Conservation (phyloP, 305 asterid genomes). For the Plantago lanceolata region DNA sequence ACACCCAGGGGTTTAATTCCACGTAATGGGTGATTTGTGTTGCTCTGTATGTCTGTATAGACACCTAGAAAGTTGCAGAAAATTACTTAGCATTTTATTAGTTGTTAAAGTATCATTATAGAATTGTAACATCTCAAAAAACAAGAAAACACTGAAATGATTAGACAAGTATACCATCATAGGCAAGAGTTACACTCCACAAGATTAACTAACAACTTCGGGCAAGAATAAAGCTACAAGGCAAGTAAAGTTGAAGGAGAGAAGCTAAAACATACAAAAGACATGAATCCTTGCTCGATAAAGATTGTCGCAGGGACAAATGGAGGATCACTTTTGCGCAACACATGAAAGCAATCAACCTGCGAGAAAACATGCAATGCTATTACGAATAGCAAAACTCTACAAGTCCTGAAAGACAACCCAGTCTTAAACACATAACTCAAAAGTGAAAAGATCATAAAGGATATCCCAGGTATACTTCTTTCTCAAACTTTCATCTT, state of each 20-base stretch:
- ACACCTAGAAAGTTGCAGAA: too few relatives aligned
- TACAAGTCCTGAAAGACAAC: slow-evolving; percentile 5
- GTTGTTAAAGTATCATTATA: too few relatives aligned
- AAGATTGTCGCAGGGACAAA: slow-evolving; percentile 76
- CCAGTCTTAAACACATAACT: not conserved
- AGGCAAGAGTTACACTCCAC: not conserved
- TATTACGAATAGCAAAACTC: slow-evolving; percentile 20
- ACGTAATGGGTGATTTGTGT: too few relatives aligned
- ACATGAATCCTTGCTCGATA: slow-evolving; percentile 81
- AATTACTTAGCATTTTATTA: too few relatives aligned
- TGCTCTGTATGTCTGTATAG: too few relatives aligned
- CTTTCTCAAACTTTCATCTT: too few relatives aligned
- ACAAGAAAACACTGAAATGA: not conserved
- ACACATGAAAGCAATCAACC: slow-evolving; percentile 93
- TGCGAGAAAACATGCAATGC: slow-evolving; percentile 34
- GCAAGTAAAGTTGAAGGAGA: slow-evolving; percentile 21
- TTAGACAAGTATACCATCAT: not conserved
- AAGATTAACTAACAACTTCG: not conserved
- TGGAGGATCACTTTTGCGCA: slow-evolving; percentile 94
- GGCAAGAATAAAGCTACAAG: not conserved
- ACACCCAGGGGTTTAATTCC: too few relatives aligned
- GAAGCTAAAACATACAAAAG: slow-evolving; percentile 58
- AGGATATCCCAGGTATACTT: not conserved
- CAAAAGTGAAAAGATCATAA: not conserved
- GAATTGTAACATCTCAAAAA: too few relatives aligned